These are phyloP conservation scores for Collybiopsis luxurians DNA, from an alignment of 768 basidiomycete species.

Conservation along the genomic window DNA sequence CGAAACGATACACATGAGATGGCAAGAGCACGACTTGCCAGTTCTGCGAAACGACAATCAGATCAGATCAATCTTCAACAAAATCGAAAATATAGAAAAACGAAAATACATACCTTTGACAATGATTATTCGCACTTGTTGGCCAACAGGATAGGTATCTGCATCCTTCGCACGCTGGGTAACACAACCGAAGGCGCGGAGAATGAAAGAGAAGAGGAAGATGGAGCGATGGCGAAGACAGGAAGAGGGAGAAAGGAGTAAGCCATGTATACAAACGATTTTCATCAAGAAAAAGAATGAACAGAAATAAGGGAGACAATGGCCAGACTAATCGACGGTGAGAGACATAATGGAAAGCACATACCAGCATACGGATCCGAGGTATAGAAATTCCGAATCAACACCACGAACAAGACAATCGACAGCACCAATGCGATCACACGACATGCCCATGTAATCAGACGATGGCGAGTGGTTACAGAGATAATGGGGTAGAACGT, in stretches of 20 bases:
- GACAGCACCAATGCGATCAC: constrained; percentile 72
- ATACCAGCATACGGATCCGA: constrained; percentile 80
- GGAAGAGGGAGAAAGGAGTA: too few relatives aligned
- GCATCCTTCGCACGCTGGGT: constrained; percentile 88
- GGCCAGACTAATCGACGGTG: too few relatives aligned
- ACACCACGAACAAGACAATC: constrained; percentile 76
- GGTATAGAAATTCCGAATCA: constrained; percentile 88
- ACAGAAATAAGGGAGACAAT: constrained; percentile 2
- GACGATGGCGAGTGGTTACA: constrained; percentile 66
- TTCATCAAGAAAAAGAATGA: too few relatives aligned
- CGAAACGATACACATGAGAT: background rate
- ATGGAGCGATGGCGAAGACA: too few relatives aligned
- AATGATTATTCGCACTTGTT: constrained; percentile 65
- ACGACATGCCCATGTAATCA: constrained; percentile 72
- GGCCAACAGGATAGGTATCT: constrained; percentile 91
- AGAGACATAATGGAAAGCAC: too few relatives aligned
- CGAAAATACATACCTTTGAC: constrained; percentile 59
- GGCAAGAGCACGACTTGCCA: background rate
- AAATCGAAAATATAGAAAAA: constrained; percentile 76
- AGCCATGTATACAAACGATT: too few relatives aligned
- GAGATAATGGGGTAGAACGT: constrained; percentile 91
- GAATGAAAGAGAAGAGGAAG: too few relatives aligned
- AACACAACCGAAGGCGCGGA: too few relatives aligned
- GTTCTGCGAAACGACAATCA: constrained; percentile 18
- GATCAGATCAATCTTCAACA: constrained; percentile 69